Base-by-base conservation (phyloP, 345 rosid genomes). In the Physaria fendleri region DNA sequence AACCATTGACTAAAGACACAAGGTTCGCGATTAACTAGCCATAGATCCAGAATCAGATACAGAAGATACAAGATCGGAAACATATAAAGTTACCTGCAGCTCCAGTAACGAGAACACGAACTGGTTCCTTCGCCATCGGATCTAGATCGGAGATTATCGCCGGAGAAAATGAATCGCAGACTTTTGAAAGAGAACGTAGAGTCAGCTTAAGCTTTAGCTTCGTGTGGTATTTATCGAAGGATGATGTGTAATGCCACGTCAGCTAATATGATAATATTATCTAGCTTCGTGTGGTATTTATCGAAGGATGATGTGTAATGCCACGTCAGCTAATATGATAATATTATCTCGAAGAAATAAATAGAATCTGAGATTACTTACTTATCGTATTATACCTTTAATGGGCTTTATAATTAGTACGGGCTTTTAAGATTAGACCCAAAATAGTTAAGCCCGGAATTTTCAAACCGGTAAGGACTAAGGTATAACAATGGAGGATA, bases 31-130 rank as follows among this genome's bases (percentile, higher is more conserved):
- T 16, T 39, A 28, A 56, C 56, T 14, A 56, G n/a, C 28, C 21
- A 4, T 18, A 52, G 66, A 62, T 69, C 44, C 35, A 5, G 58
- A 58, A 59, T 10, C 35, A 24, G 41, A 37, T 6, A 39, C 11
- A 50, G 46, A 56, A n/a, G 22, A 43, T 17, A 42, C 24, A 40
- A 0, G 28, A 60, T 37, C 68, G 35, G 40, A 23, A 4, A 17
- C 18, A 39, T 0, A 22, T 1, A 56, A 24, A 11, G 59, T 40
- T 79, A 93, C 99, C 99, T 74, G 99, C 99, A 65, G 99, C 99
- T 3, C 97, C 99, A 39, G 97, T 93, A 51, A 93, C 97, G 67
- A 93, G 99, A 45, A 93, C 95, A 74, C 97, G 97, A 60, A 78
- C 92, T 22, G 96, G 96, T 49, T 87, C 92, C 66, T 83, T 87